Evolutionary conservation across 2,329 filamentous ascomycete genomes (phyloP).

Genomic region (Mariannaea elegans): DNA sequence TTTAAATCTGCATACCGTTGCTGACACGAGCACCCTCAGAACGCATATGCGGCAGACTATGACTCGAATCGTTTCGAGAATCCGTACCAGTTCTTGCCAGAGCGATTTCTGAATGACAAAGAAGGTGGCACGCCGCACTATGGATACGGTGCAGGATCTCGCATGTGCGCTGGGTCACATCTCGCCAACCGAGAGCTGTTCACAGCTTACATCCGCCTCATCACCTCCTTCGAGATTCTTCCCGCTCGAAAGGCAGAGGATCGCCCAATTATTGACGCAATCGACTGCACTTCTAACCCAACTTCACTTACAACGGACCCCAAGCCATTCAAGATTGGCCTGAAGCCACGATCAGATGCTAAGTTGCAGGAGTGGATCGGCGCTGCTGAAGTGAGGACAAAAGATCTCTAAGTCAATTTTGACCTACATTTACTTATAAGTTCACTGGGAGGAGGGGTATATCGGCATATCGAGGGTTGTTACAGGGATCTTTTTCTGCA

Average conservation of each 20-base stretch:
- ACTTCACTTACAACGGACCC: constrained; percentile 69
- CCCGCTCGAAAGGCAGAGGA: constrained; percentile 56
- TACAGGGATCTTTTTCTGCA: no score
- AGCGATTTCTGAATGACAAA: constrained; percentile 70
- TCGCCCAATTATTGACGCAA: constrained; percentile 62
- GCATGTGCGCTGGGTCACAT: constrained; percentile 71
- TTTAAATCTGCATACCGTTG: no score
- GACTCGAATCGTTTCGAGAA: constrained; percentile 74
- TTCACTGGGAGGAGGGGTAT: no score
- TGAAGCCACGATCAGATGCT: constrained; percentile 54
- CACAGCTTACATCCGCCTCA: constrained; percentile 66
- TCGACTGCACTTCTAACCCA: constrained; percentile 65
- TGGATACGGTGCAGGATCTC: constrained; percentile 68
- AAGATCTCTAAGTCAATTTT: constrained; percentile 40
- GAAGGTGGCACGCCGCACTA: constrained; percentile 68
- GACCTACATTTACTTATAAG: no score
- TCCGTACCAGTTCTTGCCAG: constrained; percentile 71
- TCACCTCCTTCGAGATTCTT: constrained; percentile 65
- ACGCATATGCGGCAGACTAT: constrained; percentile 79
- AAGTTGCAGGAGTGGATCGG: constrained; percentile 61
- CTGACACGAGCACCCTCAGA: constrained; percentile 51
- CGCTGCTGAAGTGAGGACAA: constrained; percentile 61
- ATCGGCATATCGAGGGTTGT: no score
- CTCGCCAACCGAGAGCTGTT: constrained; percentile 71
- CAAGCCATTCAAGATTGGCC: constrained; percentile 64